phyloP scores from a whole-genome alignment of 208 protist species.

The Trypanosoma cruzi region DNA sequence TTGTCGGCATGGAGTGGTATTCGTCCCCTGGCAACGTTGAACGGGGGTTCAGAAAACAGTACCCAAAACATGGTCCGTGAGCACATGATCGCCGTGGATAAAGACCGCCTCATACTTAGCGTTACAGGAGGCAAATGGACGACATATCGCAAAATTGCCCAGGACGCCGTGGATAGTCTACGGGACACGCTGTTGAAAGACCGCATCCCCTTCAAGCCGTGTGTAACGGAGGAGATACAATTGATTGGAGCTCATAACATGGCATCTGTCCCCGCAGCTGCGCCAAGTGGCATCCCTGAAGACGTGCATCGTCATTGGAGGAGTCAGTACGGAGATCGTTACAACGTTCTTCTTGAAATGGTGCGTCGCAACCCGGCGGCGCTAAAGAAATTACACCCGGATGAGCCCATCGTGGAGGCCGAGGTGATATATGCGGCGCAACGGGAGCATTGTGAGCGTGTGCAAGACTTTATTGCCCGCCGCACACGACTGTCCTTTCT shows the following conservation, averaged over 20 bases:
- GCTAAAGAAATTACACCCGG: constrained; percentile 43
- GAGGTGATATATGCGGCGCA: constrained; percentile 84
- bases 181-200: constrained; percentile 48
- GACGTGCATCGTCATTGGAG: constrained; percentile 79
- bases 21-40: constrained; percentile 66
- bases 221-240: constrained; percentile 74
- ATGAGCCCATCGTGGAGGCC: constrained; percentile 82
- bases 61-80: constrained; percentile 92
- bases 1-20: constrained; percentile 89
- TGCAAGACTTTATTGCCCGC: constrained; percentile 91
- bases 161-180: constrained; percentile 87
- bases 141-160: constrained; percentile 95
- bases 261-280: constrained; percentile 27
- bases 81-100: constrained; percentile 87
- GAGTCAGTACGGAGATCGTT: constrained; percentile 67
- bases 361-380: constrained; percentile 39
- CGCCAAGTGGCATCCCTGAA: constrained; percentile 37
- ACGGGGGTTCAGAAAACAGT: constrained; percentile 19
- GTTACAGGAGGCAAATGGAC: constrained; percentile 97
- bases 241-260: constrained; percentile 82
- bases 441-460: constrained; percentile 90
- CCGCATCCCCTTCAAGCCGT: constrained; percentile 40
- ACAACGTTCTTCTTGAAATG: constrained; percentile 42
- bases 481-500: constrained; percentile 93
- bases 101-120: constrained; percentile 70